phyloP scores from a whole-genome alignment of 371 early-diverging fungal genomes.

The Mortierella sp. region DNA sequence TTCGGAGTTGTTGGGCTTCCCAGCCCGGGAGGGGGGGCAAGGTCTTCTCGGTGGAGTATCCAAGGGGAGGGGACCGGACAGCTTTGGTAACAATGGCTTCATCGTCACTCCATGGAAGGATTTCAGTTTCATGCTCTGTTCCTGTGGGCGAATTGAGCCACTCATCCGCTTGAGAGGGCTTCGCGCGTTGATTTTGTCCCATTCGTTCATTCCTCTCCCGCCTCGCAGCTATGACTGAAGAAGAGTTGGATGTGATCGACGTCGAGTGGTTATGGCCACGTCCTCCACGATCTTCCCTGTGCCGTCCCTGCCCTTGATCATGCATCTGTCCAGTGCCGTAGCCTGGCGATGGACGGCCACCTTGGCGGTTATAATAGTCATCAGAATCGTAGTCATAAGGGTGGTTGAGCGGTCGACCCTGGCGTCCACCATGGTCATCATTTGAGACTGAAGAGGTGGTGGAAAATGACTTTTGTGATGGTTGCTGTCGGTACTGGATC shows the following conservation, averaged over 20 bases:
- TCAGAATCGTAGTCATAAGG: conserved; percentile 46
- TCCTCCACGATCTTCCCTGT: conserved; percentile 14
- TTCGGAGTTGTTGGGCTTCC: conserved; percentile 9
- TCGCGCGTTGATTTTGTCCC: conserved; percentile 28
- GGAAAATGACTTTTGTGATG: conserved; percentile 15
- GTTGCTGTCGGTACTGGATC: conserved; percentile 21
- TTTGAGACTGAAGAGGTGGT: conserved; percentile 35
- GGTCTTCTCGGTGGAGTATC: conserved; percentile 40
- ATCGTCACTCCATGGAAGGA: conserved; percentile 54
- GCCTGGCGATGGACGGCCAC: conserved; percentile 11
- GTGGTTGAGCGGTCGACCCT: conserved; percentile 17
- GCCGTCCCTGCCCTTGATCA: conserved; percentile 24
- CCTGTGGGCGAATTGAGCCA: conserved; percentile 52
- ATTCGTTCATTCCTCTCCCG: conserved; percentile 34
- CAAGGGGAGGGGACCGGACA: conserved; percentile 46
- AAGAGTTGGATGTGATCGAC: conserved; percentile 43
- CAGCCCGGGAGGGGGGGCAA: conserved; percentile 37
- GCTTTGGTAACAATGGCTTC: conserved; percentile 54
- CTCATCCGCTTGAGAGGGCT: conserved; percentile 26
- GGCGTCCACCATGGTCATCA: conserved; percentile 26
- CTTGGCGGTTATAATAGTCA: conserved; percentile 45
- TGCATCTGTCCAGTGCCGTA: conserved; percentile 7
- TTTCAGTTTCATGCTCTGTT: conserved; percentile 47
- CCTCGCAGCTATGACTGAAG: conserved; percentile 42
- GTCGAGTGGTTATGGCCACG: conserved; percentile 35